These are phyloP conservation scores for Thuja plicata DNA, from an alignment of 83 land plant genomes.

Conservation along the genomic window DNA sequence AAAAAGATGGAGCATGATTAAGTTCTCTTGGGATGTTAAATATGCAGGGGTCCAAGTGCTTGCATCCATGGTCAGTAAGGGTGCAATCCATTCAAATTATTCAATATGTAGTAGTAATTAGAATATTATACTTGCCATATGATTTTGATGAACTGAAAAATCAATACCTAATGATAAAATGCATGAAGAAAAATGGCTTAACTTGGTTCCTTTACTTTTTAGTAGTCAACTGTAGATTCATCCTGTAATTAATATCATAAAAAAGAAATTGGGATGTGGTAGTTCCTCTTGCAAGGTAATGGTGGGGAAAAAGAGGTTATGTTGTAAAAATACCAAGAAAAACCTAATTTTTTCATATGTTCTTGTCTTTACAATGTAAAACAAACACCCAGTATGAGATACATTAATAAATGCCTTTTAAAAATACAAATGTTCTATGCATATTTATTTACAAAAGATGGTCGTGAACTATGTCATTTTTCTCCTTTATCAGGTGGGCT, in stretches of 20 bases:
- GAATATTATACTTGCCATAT: background rate
- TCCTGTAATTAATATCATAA: background rate
- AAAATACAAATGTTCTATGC: background rate
- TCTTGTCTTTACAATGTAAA: constrained; percentile 44
- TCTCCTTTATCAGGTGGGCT: constrained; percentile 48
- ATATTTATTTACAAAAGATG: background rate
- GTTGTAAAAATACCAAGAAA: constrained; percentile 29
- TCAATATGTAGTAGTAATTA: too few species aligned
- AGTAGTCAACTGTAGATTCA: background rate
- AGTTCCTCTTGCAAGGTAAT: constrained; percentile 38
- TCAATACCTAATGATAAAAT: constrained; percentile 11
- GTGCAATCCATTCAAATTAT: background rate
- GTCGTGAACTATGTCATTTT: background rate
- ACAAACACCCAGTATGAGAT: constrained; percentile 27
- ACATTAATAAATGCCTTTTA: background rate
- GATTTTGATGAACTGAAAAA: constrained; percentile 13
- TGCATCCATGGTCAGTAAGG: constrained; percentile 45
- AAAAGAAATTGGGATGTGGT: background rate
- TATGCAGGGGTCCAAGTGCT: constrained; percentile 67
- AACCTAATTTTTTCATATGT: constrained; percentile 43
- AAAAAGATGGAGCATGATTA: too few species aligned
- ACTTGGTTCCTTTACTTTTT: background rate
- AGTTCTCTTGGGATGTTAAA: too few species aligned
- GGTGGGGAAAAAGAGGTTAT: constrained; percentile 11
- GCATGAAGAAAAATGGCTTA: constrained; percentile 15